Percentiles rank a stretch among this genome's conserved stretches.
These are phyloP conservation scores for Posidonia oceanica DNA, from an alignment of 116 monocot genomes.

Conservation along the genomic window DNA sequence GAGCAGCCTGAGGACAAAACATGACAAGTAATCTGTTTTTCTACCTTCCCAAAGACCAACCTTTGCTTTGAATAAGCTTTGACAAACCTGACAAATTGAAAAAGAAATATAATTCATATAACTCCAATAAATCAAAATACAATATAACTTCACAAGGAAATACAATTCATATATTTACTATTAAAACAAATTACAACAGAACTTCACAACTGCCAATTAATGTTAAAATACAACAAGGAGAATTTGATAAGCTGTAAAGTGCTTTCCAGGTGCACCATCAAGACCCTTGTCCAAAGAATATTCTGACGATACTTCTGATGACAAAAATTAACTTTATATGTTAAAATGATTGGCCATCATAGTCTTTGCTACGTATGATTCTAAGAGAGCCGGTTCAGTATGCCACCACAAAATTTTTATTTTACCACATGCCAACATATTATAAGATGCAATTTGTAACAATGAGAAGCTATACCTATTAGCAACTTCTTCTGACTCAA, in stretches of 20 bases:
- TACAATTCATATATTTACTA: background rate
- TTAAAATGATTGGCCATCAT: no score
- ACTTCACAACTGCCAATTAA: no score
- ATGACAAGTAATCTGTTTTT: conserved; percentile 58
- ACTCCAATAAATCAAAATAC: background rate
- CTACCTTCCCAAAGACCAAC: conserved; percentile 52
- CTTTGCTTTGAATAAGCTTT: conserved; percentile 40
- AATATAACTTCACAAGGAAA: background rate
- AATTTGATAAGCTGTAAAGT: no score
- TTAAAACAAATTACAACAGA: no score
- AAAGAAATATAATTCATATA: conserved; percentile 3
- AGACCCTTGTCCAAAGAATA: background rate
- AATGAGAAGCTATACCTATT: conserved; percentile 32
- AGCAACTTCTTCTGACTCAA: conserved; percentile 54
- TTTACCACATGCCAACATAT: no score
- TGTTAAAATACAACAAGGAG: no score
- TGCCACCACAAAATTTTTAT: no score
- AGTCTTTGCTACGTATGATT: no score
- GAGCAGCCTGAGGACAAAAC: conserved; percentile 7
- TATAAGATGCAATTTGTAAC: background rate
- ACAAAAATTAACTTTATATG: no score
- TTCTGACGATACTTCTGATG: no score
- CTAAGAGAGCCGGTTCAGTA: no score
- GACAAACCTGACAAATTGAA: conserved; percentile 45
- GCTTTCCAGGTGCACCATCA: no score